Percentiles rank a stretch among this genome's conserved stretches.
Evolutionary conservation across 1,139 yeast species (phyloP).

Genomic region (Blastobotrys buckinghamii): DNA sequence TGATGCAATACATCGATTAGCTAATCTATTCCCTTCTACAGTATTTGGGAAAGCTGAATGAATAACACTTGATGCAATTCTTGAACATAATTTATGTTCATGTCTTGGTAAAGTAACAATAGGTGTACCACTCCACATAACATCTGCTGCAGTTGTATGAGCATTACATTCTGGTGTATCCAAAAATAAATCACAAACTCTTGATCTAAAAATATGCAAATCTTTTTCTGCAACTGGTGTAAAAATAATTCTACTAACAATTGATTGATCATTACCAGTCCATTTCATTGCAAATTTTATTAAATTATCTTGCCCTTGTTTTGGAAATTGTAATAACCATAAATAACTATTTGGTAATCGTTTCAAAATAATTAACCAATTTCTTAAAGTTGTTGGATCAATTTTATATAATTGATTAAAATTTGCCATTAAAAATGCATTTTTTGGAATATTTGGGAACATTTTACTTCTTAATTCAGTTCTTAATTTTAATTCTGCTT

Average conservation of each 20-base stretch:
- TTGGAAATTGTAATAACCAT: constrained; percentile 34
- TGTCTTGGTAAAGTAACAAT: constrained; percentile 31
- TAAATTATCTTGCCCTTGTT: constrained; percentile 28
- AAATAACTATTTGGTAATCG: constrained; percentile 29
- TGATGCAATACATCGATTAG: constrained; percentile 21
- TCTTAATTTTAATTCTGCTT: constrained; percentile 24
- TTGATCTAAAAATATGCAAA: constrained; percentile 29
- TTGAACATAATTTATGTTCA: constrained; percentile 30
- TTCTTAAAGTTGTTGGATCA: constrained; percentile 30
- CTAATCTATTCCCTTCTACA: constrained; percentile 18
- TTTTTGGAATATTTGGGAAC: constrained; percentile 27
- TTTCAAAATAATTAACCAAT: constrained; percentile 30
- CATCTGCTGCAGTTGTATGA: constrained; percentile 36
- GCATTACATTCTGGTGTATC: constrained; percentile 37
- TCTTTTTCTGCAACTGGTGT: constrained; percentile 34
- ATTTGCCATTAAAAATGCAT: constrained; percentile 31
- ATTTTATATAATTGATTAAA: constrained; percentile 35
- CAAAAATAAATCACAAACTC: constrained; percentile 31
- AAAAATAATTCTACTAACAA: constrained; percentile 27
- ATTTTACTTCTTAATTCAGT: constrained; percentile 23
- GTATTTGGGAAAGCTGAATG: constrained; percentile 25
- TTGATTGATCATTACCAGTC: constrained; percentile 22
- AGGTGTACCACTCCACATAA: constrained; percentile 34
- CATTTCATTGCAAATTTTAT: constrained; percentile 25
- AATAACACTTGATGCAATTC: constrained; percentile 31